These are phyloP conservation scores for Penicillium nucicola DNA, from an alignment of 495 filamentous ascomycete species.

Conservation along the genomic window DNA sequence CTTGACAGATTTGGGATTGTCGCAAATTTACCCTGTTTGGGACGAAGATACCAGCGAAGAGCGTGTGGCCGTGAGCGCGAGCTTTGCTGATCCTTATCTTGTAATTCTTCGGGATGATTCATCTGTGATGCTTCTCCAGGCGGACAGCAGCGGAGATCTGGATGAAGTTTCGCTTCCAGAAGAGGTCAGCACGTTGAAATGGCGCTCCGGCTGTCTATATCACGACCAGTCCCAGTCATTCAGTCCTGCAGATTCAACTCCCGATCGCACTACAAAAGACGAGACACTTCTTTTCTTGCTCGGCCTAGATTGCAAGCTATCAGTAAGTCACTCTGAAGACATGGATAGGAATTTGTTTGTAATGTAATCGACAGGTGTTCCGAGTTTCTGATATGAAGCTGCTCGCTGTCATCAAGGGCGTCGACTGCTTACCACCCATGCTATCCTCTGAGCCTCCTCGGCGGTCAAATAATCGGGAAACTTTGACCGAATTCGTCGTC, in stretches of 20 bases:
- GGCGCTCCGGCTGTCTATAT: conserved; percentile 80
- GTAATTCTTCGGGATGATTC: conserved; percentile 79
- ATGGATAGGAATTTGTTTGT: neutral
- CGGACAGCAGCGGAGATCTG: conserved; percentile 76
- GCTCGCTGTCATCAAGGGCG: conserved; percentile 51
- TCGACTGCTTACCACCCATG: conserved; percentile 74
- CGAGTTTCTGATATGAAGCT: conserved; percentile 36
- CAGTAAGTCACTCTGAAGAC: conserved; percentile 53
- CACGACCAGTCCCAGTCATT: conserved; percentile 60
- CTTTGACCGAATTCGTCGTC: conserved; percentile 71
- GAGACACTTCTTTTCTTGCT: conserved; percentile 72
- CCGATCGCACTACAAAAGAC: conserved; percentile 41
- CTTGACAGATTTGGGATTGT: conserved; percentile 68
- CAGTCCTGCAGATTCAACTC: conserved; percentile 27
- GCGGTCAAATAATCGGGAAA: conserved; percentile 66
- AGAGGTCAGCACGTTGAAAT: conserved; percentile 55
- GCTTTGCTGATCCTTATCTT: conserved; percentile 85
- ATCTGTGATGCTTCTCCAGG: conserved; percentile 69
- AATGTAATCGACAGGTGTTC: conserved; percentile 32
- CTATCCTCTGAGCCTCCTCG: conserved; percentile 70
- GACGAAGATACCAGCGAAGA: conserved; percentile 84
- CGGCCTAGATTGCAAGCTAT: conserved; percentile 64
- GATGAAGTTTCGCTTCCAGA: conserved; percentile 72
- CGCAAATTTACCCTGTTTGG: conserved; percentile 84
- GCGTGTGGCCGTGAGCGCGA: conserved; percentile 72